phyloP scores from a whole-genome alignment of 2,329 filamentous ascomycete genomes.

The Claviceps maximensis region DNA sequence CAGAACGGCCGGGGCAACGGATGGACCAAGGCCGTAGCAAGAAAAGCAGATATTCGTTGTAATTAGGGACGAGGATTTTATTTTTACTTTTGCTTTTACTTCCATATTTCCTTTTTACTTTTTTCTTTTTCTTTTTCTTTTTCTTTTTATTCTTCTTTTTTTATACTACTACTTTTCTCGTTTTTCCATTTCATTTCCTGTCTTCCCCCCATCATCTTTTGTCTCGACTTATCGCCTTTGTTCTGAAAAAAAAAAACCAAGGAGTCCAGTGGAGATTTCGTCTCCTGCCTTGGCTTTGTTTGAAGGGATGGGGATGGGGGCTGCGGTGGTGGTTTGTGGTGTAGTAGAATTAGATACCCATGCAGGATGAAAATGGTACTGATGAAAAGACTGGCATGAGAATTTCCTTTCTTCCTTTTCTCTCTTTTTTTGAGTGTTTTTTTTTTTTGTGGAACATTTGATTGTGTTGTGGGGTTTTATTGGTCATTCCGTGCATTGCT shows the following conservation, averaged over 20 bases:
- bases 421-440: too few species aligned
- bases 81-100: not conserved
- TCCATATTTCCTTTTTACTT: not conserved
- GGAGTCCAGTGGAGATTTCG: too few species aligned
- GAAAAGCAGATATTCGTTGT: not conserved
- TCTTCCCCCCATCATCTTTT: too few species aligned
- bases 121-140: too few species aligned
- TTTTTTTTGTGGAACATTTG: too few species aligned
- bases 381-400: not conserved
- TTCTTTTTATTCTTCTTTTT: not conserved
- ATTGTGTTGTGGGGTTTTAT: too few species aligned
- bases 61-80: not conserved
- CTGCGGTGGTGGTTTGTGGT: slow-evolving; percentile 10
- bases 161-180: too few species aligned
- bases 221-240: not conserved
- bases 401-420: too few species aligned
- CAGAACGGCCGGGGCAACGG: slow-evolving; percentile 24
- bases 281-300: too few species aligned
- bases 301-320: not conserved
- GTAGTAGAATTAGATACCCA: slow-evolving; percentile 31
- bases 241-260: too few species aligned
- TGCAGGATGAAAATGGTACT: slow-evolving; percentile 10
- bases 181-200: not conserved
- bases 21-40: slow-evolving; percentile 10
- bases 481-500: too few species aligned